phyloP scores from a whole-genome alignment of 2,329 filamentous ascomycete genomes.

The Trichoderma sp. region DNA sequence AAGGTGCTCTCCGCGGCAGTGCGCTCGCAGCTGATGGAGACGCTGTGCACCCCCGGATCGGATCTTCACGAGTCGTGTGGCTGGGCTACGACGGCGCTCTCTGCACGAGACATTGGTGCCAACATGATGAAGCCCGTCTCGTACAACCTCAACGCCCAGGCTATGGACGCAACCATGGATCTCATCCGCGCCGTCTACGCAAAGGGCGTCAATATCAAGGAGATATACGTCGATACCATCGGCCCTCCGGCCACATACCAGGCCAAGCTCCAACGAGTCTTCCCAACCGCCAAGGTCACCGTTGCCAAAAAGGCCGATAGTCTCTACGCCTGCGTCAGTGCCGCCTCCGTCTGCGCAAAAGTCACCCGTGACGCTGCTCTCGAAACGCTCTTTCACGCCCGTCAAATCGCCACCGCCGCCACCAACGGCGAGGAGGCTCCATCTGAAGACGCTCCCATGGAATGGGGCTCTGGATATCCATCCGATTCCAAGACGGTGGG shows the following conservation, averaged over 20 bases:
- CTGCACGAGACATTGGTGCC: constrained; percentile 78
- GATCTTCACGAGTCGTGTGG: constrained; percentile 63
- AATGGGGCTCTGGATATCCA: constrained; percentile 93
- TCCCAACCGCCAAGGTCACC: constrained; percentile 73
- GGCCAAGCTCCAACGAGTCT: constrained; percentile 77
- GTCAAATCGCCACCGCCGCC: constrained; percentile 31
- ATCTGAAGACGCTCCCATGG: constrained; percentile 46
- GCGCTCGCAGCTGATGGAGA: constrained; percentile 68
- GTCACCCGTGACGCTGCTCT: constrained; percentile 90
- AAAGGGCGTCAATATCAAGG: constrained; percentile 75
- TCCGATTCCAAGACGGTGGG: constrained; percentile 76
- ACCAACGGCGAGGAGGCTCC: constrained; percentile 35
- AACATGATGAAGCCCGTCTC: constrained; percentile 69
- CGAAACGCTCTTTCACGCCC: constrained; percentile 69
- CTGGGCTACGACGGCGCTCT: constrained; percentile 81
- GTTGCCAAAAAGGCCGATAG: constrained; percentile 92
- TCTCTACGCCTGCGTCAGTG: constrained; percentile 88
- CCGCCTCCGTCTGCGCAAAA: constrained; percentile 92
- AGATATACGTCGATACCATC: constrained; percentile 96
- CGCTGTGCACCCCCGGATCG: constrained; percentile 65
- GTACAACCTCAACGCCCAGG: constrained; percentile 96
- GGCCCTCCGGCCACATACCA: constrained; percentile 83
- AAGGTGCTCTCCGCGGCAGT: constrained; percentile 85
- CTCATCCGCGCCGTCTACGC: constrained; percentile 78
- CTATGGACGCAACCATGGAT: constrained; percentile 85